Conservation (phyloP, 257 asterid species). For the Fraxinus cuspidata region DNA sequence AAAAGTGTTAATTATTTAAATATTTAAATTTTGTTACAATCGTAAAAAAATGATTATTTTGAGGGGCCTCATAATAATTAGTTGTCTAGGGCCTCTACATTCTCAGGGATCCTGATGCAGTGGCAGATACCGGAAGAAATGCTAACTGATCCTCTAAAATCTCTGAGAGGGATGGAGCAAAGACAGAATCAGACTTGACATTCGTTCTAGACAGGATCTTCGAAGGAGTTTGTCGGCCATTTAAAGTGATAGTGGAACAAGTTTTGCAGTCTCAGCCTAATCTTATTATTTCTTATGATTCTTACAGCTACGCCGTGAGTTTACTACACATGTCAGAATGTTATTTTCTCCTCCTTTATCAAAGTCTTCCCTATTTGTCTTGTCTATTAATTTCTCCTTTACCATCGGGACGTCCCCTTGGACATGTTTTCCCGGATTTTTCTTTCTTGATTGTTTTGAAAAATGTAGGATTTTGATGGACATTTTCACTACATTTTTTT, state of each 20-base stretch:
- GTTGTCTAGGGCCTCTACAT: too few relatives aligned
- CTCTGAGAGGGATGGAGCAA: conserved; percentile 52
- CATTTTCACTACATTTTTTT: too few relatives aligned
- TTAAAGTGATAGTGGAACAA: conserved; percentile 96
- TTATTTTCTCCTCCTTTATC: conserved; percentile 8
- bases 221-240: conserved; percentile 98
- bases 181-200: conserved; percentile 78
- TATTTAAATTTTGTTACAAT: too few relatives aligned
- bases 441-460: too few relatives aligned
- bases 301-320: conserved; percentile 93
- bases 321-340: conserved; percentile 18
- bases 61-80: too few relatives aligned
- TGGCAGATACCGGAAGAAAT: conserved; percentile 66
- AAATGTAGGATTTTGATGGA: too few relatives aligned
- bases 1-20: too few relatives aligned
- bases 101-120: conserved; percentile 88
- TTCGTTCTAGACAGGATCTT: conserved; percentile 93
- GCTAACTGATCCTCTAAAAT: conserved; percentile 55
- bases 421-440: too few relatives aligned
- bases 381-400: too few relatives aligned
- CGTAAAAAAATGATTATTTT: too few relatives aligned
- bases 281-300: conserved; percentile 84
- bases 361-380: conserved; percentile 19
- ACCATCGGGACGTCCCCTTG: too few relatives aligned
- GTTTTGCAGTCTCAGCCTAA: conserved; percentile 97